Conservation (phyloP, 768 basidiomycete genomes). For the Suillus variegatus region DNA sequence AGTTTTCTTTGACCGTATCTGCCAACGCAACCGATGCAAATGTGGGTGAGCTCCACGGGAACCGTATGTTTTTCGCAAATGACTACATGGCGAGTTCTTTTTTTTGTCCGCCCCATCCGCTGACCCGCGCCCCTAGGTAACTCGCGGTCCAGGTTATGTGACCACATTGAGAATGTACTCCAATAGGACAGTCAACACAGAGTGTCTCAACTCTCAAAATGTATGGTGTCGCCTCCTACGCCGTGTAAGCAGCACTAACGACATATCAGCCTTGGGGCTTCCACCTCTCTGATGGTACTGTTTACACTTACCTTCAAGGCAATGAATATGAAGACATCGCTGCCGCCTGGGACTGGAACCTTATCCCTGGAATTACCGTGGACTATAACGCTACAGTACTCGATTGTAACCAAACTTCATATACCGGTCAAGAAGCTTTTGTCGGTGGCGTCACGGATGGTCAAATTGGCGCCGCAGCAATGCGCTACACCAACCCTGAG, state of each 20-base stretch:
- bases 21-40: slow-evolving; percentile 46
- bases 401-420: slow-evolving; percentile 43
- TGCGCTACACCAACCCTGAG: slow-evolving; percentile 67
- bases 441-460: slow-evolving; percentile 70
- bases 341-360: slow-evolving; percentile 77
- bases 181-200: slow-evolving; percentile 56
- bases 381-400: slow-evolving; percentile 62
- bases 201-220: slow-evolving; percentile 67
- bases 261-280: slow-evolving; percentile 56
- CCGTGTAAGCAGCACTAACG: slow-evolving; percentile 3
- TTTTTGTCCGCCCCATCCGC: neutral
- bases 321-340: slow-evolving; percentile 75
- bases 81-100: slow-evolving; percentile 61
- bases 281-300: slow-evolving; percentile 66
- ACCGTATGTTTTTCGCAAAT: slow-evolving; percentile 64
- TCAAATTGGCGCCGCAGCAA: slow-evolving; percentile 53
- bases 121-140: slow-evolving; percentile 39
- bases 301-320: slow-evolving; percentile 65
- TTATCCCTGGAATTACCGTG: slow-evolving; percentile 71
- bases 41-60: slow-evolving; percentile 53
- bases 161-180: slow-evolving; percentile 66
- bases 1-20: slow-evolving; percentile 42
- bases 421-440: slow-evolving; percentile 52
- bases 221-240: slow-evolving; percentile 31
- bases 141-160: slow-evolving; percentile 60